A percentile compares a stretch with the other conserved stretches of the same genome.
Conservation (phyloP, 352 stramenopile species). For the Pythium chondricola region DNA sequence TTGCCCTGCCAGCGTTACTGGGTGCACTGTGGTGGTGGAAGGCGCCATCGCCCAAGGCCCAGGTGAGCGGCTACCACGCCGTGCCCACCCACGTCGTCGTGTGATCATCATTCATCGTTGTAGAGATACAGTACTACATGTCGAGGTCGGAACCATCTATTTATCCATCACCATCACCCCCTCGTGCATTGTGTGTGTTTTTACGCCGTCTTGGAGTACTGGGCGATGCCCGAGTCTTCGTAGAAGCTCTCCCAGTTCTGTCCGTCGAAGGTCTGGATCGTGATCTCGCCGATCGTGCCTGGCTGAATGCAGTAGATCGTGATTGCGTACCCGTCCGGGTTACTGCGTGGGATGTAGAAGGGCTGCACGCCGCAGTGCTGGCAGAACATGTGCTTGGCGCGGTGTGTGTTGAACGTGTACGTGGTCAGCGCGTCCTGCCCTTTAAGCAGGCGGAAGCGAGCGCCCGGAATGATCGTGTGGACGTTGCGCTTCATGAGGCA, state of each 20-base stretch:
- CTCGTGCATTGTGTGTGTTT: no score
- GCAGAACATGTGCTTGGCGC: constrained; percentile 80
- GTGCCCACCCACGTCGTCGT: neutral
- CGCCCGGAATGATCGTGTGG: constrained; percentile 56
- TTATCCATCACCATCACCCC: neutral
- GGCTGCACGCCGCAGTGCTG: constrained; percentile 64
- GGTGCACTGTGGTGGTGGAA: constrained; percentile 12
- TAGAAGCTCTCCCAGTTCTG: constrained; percentile 58
- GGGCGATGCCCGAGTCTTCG: constrained; percentile 29
- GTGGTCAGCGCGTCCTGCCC: constrained; percentile 44
- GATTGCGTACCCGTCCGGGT: constrained; percentile 70
- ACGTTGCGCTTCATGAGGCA: constrained; percentile 77
- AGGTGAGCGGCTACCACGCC: neutral
- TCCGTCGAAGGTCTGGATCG: constrained; percentile 61
- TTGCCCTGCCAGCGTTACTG: constrained; percentile 11
- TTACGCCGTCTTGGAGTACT: constrained; percentile 27
- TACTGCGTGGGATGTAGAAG: constrained; percentile 81
- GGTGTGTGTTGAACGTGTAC: constrained; percentile 82
- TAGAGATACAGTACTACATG: neutral
- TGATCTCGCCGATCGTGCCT: constrained; percentile 42
- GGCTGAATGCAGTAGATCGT: constrained; percentile 66
- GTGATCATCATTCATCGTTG: neutral
- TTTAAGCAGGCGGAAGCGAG: constrained; percentile 45
- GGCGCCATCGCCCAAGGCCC: constrained; percentile 6
- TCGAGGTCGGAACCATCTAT: neutral